Conservation (phyloP, 2,329 filamentous ascomycete genomes). For the Fusarium aywerte region DNA sequence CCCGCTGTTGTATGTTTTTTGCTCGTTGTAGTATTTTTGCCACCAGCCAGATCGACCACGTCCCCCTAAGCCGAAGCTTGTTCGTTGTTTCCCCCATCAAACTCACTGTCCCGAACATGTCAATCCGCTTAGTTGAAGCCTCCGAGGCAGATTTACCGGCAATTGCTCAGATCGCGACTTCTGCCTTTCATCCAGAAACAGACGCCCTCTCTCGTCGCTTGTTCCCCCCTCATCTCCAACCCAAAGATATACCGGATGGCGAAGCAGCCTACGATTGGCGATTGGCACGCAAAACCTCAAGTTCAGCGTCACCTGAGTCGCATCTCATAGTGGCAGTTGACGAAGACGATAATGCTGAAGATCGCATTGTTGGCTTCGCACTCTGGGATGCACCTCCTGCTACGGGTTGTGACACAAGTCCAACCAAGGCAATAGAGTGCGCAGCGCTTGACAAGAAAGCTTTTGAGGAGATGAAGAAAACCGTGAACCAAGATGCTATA, state of each 20-base stretch:
- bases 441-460: slow-evolving; percentile 6
- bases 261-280: slow-evolving; percentile 26
- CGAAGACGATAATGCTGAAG: not conserved
- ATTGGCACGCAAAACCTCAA: slow-evolving; percentile 10
- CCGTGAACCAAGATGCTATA: slow-evolving; percentile 5
- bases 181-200: slow-evolving; percentile 14
- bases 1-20: too few species aligned
- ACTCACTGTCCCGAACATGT: not conserved
- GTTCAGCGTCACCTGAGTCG: not conserved
- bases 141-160: not conserved
- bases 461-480: slow-evolving; percentile 5
- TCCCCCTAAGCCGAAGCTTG: too few species aligned
- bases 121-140: not conserved
- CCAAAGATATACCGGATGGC: slow-evolving; percentile 1
- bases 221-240: slow-evolving; percentile 14
- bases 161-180: slow-evolving; percentile 13
- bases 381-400: slow-evolving; percentile 14
- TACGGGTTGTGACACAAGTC: not conserved
- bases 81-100: not conserved
- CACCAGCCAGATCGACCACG: too few species aligned
- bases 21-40: too few species aligned
- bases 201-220: slow-evolving; percentile 15
- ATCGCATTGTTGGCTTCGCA: slow-evolving; percentile 8
- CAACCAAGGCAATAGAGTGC: not conserved
- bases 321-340: slow-evolving; percentile 1